Percentiles rank a stretch among this genome's conserved stretches.
phyloP scores from a whole-genome alignment of 805 yeast species.

The Cyberlindnera samutprakarnensis region DNA sequence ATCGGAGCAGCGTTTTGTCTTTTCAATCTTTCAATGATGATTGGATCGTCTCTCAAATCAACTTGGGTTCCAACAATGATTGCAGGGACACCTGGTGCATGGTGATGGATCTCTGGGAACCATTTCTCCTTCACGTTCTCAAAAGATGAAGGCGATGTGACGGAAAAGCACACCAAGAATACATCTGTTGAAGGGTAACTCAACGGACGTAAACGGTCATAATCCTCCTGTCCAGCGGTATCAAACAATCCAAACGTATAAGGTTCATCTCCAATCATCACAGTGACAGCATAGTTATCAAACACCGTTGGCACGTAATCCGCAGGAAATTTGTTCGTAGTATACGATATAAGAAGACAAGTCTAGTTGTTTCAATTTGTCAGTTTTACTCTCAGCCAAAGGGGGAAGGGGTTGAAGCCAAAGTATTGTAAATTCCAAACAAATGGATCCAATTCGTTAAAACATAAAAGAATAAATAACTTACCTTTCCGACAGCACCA shows the following conservation, averaged over 20 bases:
- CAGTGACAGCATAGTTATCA: constrained; percentile 91
- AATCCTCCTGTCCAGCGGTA: constrained; percentile 99
- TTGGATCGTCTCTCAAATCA: constrained; percentile 90
- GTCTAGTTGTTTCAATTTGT: too few relatives aligned
- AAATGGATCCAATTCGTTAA: too few relatives aligned
- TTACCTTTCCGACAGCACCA: constrained; percentile 94
- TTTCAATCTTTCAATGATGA: constrained; percentile 79
- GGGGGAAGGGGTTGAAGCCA: too few relatives aligned
- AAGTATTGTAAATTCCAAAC: too few relatives aligned
- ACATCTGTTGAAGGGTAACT: constrained; percentile 97
- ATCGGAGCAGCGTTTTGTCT: constrained; percentile 88
- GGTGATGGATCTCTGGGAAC: constrained; percentile 98
- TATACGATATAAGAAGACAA: constrained; percentile 89
- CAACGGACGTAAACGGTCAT: constrained; percentile 93
- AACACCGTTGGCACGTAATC: constrained; percentile 99
- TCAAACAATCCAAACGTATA: constrained; percentile 95
- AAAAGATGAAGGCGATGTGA: constrained; percentile 93
- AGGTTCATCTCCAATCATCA: constrained; percentile 96
- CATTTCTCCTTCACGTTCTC: constrained; percentile 97
- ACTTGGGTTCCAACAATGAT: constrained; percentile 95
- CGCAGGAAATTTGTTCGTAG: constrained; percentile 95
- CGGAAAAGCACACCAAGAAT: constrained; percentile 91
- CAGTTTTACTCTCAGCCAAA: too few relatives aligned
- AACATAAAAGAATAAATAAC: constrained; percentile 14
- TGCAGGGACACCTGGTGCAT: constrained; percentile 97